A percentile compares a stretch with the other conserved stretches of the same genome.
Evolutionary conservation across 768 basidiomycete genomes (phyloP).

Genomic region (Auricularia heimuer): DNA sequence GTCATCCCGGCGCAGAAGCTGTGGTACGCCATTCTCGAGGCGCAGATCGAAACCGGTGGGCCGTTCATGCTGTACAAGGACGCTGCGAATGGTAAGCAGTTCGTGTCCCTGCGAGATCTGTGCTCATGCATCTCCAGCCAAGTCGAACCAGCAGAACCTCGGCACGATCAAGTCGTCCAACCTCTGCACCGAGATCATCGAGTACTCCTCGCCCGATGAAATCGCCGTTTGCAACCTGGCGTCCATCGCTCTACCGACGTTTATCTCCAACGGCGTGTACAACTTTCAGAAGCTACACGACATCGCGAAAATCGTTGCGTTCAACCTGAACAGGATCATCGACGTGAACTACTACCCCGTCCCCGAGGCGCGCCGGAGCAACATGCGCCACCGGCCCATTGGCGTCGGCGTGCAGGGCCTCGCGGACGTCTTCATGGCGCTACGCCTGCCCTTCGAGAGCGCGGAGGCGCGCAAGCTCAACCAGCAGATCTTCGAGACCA

Average conservation of each 20-base stretch:
- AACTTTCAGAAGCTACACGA: conserved; percentile 95
- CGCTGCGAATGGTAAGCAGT: conserved; percentile 64
- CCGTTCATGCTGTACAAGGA: conserved; percentile 99
- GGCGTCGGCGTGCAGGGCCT: conserved; percentile 97
- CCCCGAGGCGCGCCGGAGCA: conserved; percentile 81
- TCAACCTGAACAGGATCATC: conserved; percentile 90
- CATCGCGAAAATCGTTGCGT: conserved; percentile 84
- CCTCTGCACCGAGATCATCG: conserved; percentile 97
- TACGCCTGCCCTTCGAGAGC: conserved; percentile 93
- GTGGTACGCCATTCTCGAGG: conserved; percentile 95
- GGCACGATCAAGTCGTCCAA: conserved; percentile 99
- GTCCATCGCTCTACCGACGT: conserved; percentile 89
- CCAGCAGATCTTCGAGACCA: conserved; percentile 95
- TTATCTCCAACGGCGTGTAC: conserved; percentile 69
- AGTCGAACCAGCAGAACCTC: conserved; percentile 97
- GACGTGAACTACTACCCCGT: conserved; percentile 95
- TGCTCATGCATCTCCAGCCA: conserved; percentile 38
- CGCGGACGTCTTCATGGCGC: conserved; percentile 95
- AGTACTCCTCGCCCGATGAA: conserved; percentile 96
- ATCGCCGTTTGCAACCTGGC: conserved; percentile 98
- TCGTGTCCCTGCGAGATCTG: neutral
- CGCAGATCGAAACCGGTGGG: conserved; percentile 97
- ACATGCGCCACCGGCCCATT: conserved; percentile 96
- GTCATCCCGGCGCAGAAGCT: conserved; percentile 90
- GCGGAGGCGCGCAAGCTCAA: conserved; percentile 79